Evolutionary conservation across 805 yeast species (phyloP).

Genomic region (Lipomyces kockii): DNA sequence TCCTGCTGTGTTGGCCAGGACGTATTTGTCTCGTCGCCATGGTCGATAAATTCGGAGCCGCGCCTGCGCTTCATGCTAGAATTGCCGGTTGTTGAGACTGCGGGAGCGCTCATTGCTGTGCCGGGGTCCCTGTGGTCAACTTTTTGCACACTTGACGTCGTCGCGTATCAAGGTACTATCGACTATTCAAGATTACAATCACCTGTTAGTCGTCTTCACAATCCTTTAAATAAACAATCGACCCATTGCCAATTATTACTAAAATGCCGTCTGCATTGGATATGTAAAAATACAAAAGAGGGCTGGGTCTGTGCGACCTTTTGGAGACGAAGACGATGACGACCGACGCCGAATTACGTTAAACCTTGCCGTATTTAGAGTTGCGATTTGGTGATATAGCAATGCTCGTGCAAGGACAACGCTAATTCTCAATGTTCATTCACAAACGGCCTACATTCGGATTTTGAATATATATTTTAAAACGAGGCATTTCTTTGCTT

Average conservation of each 20-base stretch:
- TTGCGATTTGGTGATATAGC: too few relatives aligned
- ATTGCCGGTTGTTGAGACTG: neutral
- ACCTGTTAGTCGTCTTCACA: neutral
- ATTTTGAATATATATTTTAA: too few relatives aligned
- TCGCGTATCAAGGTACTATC: neutral
- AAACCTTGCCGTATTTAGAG: too few relatives aligned
- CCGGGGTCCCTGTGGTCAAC: neutral
- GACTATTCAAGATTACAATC: neutral
- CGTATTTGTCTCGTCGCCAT: neutral
- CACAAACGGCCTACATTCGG: neutral
- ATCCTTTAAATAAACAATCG: neutral
- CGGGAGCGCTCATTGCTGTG: neutral
- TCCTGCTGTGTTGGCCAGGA: neutral
- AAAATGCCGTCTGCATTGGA: neutral
- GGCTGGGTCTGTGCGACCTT: neutral
- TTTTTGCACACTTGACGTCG: neutral
- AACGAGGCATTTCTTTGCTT: too few relatives aligned
- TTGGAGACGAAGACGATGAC: neutral
- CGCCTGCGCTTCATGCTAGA: constrained; percentile 9
- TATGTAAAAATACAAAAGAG: neutral
- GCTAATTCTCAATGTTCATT: too few relatives aligned
- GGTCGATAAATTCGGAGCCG: neutral
- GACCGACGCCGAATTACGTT: too few relatives aligned
- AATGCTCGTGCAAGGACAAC: neutral
- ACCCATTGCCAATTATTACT: neutral